Evolutionary conservation across 768 basidiomycete genomes (phyloP).

Genomic region (Psilocybe sp.): DNA sequence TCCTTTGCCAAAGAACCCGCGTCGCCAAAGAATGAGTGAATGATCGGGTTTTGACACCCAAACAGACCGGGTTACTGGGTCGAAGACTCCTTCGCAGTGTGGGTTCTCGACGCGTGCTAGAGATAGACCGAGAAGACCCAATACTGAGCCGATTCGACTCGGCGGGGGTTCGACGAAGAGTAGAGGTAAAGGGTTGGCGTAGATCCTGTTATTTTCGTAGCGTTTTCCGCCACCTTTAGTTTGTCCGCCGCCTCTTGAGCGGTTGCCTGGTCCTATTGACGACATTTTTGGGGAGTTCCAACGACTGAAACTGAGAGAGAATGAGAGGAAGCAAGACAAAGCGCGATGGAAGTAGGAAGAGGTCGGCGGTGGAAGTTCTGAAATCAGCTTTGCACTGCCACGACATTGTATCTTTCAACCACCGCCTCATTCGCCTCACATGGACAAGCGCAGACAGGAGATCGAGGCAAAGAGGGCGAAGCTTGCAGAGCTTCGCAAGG

Average conservation of each 20-base stretch:
- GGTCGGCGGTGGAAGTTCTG: too few species aligned
- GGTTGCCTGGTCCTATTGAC: constrained; percentile 39
- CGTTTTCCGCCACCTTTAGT: constrained; percentile 53
- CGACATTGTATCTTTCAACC: background rate
- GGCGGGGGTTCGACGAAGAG: constrained; percentile 41
- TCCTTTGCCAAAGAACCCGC: constrained; percentile 98
- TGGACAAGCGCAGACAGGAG: constrained; percentile 76
- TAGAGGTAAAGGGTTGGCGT: constrained; percentile 71
- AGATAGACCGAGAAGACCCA: constrained; percentile 57
- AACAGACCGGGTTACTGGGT: constrained; percentile 78
- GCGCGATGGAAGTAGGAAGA: background rate
- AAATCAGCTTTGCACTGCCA: background rate
- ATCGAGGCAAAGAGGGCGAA: constrained; percentile 89
- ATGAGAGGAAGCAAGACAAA: too few species aligned
- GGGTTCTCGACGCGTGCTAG: constrained; percentile 64
- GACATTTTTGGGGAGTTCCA: constrained; percentile 33
- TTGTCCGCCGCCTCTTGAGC: constrained; percentile 28
- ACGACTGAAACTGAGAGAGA: background rate
- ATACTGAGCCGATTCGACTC: constrained; percentile 40
- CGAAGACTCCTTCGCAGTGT: constrained; percentile 74
- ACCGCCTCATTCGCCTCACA: constrained; percentile 8
- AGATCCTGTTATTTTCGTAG: constrained; percentile 65
- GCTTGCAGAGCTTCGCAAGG: constrained; percentile 79
- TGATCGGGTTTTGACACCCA: constrained; percentile 73
- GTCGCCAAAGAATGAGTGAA: constrained; percentile 72